Base-by-base conservation (phyloP, 495 filamentous ascomycete genomes). In the Penicillium taxi region DNA sequence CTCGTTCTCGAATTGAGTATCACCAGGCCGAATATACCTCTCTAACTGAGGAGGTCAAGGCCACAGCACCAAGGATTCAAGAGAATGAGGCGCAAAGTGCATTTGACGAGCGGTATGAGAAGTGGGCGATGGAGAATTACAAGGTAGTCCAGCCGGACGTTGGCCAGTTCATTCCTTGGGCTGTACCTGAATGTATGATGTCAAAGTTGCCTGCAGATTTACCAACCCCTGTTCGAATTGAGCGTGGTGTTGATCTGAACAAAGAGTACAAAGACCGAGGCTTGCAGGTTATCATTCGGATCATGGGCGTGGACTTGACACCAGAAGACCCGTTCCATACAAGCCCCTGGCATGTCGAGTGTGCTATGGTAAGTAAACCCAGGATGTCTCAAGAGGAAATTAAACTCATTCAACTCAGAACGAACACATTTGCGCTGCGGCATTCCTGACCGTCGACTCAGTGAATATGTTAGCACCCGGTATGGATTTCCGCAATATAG, bases 291-390 rank as follows among this genome's bases (percentile, higher is more conserved):
- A 55, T 66, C 26, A 48, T 67, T 0, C 59, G 64, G 13, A 13
- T 70, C 0, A 27, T 58, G 1, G 52, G 55, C 7, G 53, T 68
- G 11, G 46, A 64, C 23, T 51, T 67, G 7, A 55, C 37, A 0
- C 56, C 59, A 8, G 58, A 62, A 5, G 46, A 59, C 2, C 58
- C 60, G 0, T 25, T 14, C 5, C 63, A 55, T 36, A 27, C 53
- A 29, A 45, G 59, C 14, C 59, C 62, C 7, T 74, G 53, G 53
- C 56, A 56, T 48, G 47, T 74, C 12, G 58, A 66, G 34, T 56
- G 61, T 2, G 55, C 61, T 30, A 55, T 59, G 48, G 61, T 61
- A 32, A 47, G 44, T 35, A 16, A 5, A 20, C 1, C 13, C n/a
- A 11, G 6, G n/a, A 22, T 20, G 5, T 13, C 26, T 13, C 1